Conservation (phyloP, 176 grass and related monocot genomes). For the Bonia amplexicaulis region DNA sequence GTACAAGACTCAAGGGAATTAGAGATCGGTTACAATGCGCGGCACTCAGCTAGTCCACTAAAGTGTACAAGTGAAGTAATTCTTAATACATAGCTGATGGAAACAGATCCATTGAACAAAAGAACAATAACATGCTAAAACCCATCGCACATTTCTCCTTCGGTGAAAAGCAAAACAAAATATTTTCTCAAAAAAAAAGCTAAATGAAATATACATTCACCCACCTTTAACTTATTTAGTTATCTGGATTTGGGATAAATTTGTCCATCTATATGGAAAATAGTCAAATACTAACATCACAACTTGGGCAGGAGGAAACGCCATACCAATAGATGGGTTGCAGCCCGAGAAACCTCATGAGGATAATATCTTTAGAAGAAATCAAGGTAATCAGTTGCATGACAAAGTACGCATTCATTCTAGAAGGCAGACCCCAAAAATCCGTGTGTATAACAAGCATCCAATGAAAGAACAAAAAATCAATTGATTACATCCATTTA, state of each 20-base stretch:
- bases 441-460: neutral
- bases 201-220: neutral
- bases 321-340: constrained; percentile 74
- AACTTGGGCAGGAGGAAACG: neutral
- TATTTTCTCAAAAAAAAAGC: neutral
- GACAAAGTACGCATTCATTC: neutral
- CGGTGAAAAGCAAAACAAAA: constrained; percentile 10
- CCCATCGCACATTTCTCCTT: neutral
- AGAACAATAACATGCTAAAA: constrained; percentile 7
- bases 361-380: constrained; percentile 83
- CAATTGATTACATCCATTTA: neutral
- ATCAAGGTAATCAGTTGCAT: constrained; percentile 50
- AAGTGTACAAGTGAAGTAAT: neutral
- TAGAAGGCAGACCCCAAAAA: neutral
- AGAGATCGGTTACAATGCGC: too few relatives aligned
- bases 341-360: constrained; percentile 75
- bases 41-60: neutral
- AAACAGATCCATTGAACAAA: neutral
- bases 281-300: neutral
- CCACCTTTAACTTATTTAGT: neutral
- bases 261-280: neutral
- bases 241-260: neutral
- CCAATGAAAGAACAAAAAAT: neutral
- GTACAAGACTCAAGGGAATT: too few relatives aligned
- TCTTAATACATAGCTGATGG: constrained; percentile 1